phyloP scores from a whole-genome alignment of 768 basidiomycete species.

The Tulasnella sp. region DNA sequence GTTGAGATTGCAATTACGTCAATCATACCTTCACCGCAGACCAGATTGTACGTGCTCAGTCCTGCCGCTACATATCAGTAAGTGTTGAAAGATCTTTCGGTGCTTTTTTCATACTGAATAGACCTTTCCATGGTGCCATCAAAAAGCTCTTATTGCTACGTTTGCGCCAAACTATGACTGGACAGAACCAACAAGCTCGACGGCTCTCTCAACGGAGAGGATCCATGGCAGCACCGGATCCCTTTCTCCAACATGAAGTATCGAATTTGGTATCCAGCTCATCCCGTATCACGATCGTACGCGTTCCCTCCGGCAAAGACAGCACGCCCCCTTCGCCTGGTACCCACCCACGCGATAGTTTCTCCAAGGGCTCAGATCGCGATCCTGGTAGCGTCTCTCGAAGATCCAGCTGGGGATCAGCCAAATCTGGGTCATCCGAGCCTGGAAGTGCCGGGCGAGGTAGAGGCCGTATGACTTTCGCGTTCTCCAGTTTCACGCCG shows the following conservation, averaged over 20 bases:
- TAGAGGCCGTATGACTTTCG: conserved; percentile 43
- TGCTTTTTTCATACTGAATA: no score
- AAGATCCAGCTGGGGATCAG: conserved; percentile 18
- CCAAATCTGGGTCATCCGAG: conserved; percentile 30
- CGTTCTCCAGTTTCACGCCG: conserved; percentile 49
- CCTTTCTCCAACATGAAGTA: conserved; percentile 48
- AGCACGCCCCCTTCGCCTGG: conserved; percentile 5
- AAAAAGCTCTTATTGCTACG: no score
- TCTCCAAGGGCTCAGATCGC: conserved; percentile 13
- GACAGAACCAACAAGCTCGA: background rate
- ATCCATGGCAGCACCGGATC: conserved; percentile 57
- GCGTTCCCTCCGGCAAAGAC: conserved; percentile 32
- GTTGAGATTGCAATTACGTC: no score
- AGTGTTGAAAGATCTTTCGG: no score
- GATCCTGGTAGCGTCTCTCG: conserved; percentile 10
- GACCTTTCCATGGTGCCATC: no score
- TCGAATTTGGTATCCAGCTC: conserved; percentile 11
- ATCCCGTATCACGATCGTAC: conserved; percentile 51
- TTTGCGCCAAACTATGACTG: no score
- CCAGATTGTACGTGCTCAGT: no score
- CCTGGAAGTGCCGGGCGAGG: conserved; percentile 23
- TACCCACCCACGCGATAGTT: conserved; percentile 1
- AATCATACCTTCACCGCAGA: no score
- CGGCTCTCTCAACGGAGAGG: conserved; percentile 39
- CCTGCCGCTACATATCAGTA: no score